Evolutionary conservation across 108 stramenopile species (phyloP), one percentile per base, ranked within the genome.

Genomic region (Licmophora abbreviata): DNA sequence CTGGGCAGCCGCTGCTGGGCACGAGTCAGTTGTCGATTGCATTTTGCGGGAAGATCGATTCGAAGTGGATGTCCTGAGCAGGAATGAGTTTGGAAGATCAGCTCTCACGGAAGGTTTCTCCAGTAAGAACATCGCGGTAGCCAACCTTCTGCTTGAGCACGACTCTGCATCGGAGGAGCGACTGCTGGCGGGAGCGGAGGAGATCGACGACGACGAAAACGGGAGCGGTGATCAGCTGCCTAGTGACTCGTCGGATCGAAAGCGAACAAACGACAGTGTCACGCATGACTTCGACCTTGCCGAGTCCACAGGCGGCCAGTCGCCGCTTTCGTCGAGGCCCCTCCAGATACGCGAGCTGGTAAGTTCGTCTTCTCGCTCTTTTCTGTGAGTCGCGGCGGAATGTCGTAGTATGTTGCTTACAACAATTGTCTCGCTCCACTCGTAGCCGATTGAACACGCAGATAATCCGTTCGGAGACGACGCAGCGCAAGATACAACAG

Each of bases 41-140:
- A 54, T 88, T 5, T 75, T 81, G 36, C 59, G 52, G 21, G 63
- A 82, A 49, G 52, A 53, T 10, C 51, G 31, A 9, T 44, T 48
- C 21, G 57, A 56, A 4, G 41, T 85, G 15, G 92, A 93, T 69
- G 85, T 89, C 0, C 56, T 93, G 43, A 58, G 48, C 4, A 72
- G 81, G 45, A 93, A 93, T 59, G 38, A 55, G 5, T 86, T 85
- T 61, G 92, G 92, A 12, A 53, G 86, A 51, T 82, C 80, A n/a
- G 84, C 83, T 5, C 53, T 93, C 29, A 89, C 88, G 15, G 92
- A 89, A 55, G 92, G 83, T 36, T 89, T 93, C 58, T 44, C 82
- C 7, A 69, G 63, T 11, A 66, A 79, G 42, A 65, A 86, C 26
- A 74, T 74, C 7, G 65, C 66, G 21, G 67, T 79, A n/a, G 79